A percentile compares a stretch with the other conserved stretches of the same genome.
Evolutionary conservation across 192 early-diverging fungal genomes (phyloP).

Genomic region (Backusella psychrophila): DNA sequence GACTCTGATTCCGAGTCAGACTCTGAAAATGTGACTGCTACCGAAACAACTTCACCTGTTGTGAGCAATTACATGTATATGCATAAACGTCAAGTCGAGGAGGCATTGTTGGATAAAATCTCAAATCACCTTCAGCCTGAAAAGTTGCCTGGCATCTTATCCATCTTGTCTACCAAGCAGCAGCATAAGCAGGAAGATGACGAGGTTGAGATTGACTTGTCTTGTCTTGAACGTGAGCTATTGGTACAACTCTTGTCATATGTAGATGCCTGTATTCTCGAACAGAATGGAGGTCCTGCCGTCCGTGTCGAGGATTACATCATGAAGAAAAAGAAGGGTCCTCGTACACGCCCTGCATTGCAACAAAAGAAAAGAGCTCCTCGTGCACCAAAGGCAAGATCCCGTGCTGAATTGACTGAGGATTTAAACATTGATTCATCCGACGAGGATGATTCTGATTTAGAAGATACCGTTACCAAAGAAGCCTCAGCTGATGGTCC

Average conservation of each 20-base stretch:
- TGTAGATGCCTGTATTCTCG: slow-evolving; percentile 35
- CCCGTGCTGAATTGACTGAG: slow-evolving; percentile 14
- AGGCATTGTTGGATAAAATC: slow-evolving; percentile 30
- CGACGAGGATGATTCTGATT: not conserved
- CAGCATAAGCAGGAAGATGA: slow-evolving; percentile 16
- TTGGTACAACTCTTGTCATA: slow-evolving; percentile 30
- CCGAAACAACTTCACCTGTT: not conserved
- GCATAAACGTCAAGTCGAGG: slow-evolving; percentile 34
- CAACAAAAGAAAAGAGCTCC: slow-evolving; percentile 1
- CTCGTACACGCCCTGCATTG: slow-evolving; percentile 23
- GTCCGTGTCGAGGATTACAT: slow-evolving; percentile 24
- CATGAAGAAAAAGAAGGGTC: slow-evolving; percentile 11
- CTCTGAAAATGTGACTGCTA: not conserved
- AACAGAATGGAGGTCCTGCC: slow-evolving; percentile 31
- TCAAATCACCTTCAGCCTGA: slow-evolving; percentile 30
- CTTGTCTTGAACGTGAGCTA: slow-evolving; percentile 32
- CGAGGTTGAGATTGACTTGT: slow-evolving; percentile 36
- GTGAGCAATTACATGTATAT: slow-evolving; percentile 19
- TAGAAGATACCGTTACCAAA: not conserved
- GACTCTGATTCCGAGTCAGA: slow-evolving; percentile 27
- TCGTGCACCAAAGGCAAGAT: not conserved
- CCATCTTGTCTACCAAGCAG: slow-evolving; percentile 29
- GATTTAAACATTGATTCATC: slow-evolving; percentile 4
- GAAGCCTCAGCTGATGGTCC: slow-evolving; percentile 3
- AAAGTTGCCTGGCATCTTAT: slow-evolving; percentile 30